Conservation (phyloP, 163 green algal species). For the Smithsoniella earleae region DNA sequence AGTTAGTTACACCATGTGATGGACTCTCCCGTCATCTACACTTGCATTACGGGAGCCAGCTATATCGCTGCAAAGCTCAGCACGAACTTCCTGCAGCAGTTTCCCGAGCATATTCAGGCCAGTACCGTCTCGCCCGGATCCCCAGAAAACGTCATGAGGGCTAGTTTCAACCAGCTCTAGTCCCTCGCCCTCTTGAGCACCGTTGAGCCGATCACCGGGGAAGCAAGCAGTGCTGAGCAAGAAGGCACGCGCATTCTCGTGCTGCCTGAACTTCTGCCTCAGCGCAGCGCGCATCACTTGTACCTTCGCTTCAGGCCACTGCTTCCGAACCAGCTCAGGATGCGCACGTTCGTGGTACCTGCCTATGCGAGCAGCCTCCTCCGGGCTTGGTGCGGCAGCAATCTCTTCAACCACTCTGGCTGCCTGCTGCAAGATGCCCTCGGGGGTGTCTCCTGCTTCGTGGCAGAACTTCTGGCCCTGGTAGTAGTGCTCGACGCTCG, state of each 20-base stretch:
- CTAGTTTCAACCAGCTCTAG: slow-evolving; percentile 68
- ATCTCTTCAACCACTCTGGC: slow-evolving; percentile 39
- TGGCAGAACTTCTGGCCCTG: slow-evolving; percentile 87
- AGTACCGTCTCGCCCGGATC: slow-evolving; percentile 61
- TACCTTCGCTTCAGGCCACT: slow-evolving; percentile 75
- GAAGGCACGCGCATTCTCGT: slow-evolving; percentile 55
- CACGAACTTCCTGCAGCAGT: slow-evolving; percentile 71
- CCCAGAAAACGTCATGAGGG: slow-evolving; percentile 88
- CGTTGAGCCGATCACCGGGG: too few relatives aligned
- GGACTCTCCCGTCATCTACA: too few relatives aligned
- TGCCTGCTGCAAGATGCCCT: not conserved
- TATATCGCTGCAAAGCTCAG: slow-evolving; percentile 45
- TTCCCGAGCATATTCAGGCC: slow-evolving; percentile 77
- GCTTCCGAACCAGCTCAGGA: slow-evolving; percentile 60
- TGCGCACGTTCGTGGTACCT: slow-evolving; percentile 50
- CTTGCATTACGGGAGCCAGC: too few relatives aligned
- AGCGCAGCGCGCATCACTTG: slow-evolving; percentile 75
- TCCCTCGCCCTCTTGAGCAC: slow-evolving; percentile 23
- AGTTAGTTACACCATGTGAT: too few relatives aligned
- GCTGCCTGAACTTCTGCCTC: slow-evolving; percentile 67
- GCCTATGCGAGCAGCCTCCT: slow-evolving; percentile 83
- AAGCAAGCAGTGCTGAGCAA: slow-evolving; percentile 73
- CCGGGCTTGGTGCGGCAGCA: slow-evolving; percentile 53
- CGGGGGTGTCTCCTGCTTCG: not conserved
- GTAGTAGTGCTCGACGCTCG: slow-evolving; percentile 86